These are phyloP conservation scores for Rhinocladiella similis DNA, from an alignment of 2,329 filamentous ascomycete species.

Conservation along the genomic window DNA sequence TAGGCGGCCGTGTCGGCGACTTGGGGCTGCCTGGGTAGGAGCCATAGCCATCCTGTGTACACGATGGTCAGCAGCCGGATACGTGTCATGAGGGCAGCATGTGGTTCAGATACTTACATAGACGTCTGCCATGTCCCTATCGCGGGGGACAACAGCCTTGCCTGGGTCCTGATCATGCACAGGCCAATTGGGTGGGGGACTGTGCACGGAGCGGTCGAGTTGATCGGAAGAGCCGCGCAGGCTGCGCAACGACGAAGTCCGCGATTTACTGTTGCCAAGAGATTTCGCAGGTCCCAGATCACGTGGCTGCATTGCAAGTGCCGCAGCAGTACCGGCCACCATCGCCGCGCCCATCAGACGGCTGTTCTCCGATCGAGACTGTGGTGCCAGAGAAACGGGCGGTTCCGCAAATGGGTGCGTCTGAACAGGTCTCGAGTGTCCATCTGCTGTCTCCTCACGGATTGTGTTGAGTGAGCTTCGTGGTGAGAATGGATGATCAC, in stretches of 20 bases:
- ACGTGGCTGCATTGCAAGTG: conserved; percentile 18
- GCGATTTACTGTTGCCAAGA: conserved; percentile 45
- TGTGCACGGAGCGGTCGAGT: conserved; percentile 9
- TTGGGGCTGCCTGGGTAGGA: conserved; percentile 81
- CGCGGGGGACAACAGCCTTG: conserved; percentile 48
- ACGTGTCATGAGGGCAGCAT: not conserved
- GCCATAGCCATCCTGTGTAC: conserved; percentile 80
- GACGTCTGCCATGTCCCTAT: conserved; percentile 87
- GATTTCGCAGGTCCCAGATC: conserved; percentile 23
- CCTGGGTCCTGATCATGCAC: conserved; percentile 84
- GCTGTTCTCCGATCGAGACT: conserved; percentile 43
- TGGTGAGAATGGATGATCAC: conserved; percentile 33
- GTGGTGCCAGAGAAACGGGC: conserved; percentile 27
- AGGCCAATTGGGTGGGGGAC: conserved; percentile 43
- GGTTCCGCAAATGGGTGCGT: conserved; percentile 5
- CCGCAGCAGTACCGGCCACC: conserved; percentile 13
- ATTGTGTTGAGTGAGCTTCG: conserved; percentile 52
- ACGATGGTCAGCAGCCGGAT: conserved; percentile 14
- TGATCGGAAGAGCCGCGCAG: conserved; percentile 34
- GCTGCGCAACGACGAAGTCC: conserved; percentile 37
- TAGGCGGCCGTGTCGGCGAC: conserved; percentile 90
- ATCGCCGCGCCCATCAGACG: conserved; percentile 30
- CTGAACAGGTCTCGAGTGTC: not conserved
- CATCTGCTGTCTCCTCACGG: conserved; percentile 39
- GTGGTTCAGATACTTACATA: conserved; percentile 67